phyloP scores from a whole-genome alignment of 2,329 filamentous ascomycete species.

The Trichoderma harzianum region DNA sequence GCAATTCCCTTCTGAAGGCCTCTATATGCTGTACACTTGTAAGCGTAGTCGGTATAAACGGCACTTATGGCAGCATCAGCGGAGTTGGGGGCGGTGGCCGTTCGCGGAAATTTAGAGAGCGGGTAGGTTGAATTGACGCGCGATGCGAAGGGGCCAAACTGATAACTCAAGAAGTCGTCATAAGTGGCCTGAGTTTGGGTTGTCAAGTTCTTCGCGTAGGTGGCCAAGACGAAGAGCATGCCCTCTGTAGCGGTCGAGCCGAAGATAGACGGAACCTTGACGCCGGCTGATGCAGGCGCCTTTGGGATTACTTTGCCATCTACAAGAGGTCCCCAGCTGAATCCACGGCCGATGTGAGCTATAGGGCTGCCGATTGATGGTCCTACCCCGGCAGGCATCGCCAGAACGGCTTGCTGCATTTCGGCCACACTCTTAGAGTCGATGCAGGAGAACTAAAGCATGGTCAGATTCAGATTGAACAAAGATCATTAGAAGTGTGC shows the following conservation, averaged over 20 bases:
- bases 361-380: neutral
- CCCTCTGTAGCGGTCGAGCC: neutral
- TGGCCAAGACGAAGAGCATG: neutral
- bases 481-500: neutral
- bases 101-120: neutral
- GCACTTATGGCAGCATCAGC: neutral
- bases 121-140: slow-evolving; percentile 1
- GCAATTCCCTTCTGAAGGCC: neutral
- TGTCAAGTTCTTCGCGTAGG: neutral
- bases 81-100: neutral
- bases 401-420: neutral
- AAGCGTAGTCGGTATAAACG: neutral
- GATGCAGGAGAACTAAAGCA: neutral
- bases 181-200: neutral
- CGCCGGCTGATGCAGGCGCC: neutral
- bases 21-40: neutral
- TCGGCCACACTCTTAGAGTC: neutral
- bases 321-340: neutral
- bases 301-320: neutral
- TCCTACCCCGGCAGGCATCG: neutral
- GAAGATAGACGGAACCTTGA: neutral
- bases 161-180: slow-evolving; percentile 5
- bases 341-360: neutral
- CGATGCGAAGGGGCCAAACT: slow-evolving; percentile 3
- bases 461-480: neutral